Percentiles rank a stretch among this genome's conserved stretches.
phyloP scores from a whole-genome alignment of 192 early-diverging fungal genomes.

The Entomortierella parvispora region DNA sequence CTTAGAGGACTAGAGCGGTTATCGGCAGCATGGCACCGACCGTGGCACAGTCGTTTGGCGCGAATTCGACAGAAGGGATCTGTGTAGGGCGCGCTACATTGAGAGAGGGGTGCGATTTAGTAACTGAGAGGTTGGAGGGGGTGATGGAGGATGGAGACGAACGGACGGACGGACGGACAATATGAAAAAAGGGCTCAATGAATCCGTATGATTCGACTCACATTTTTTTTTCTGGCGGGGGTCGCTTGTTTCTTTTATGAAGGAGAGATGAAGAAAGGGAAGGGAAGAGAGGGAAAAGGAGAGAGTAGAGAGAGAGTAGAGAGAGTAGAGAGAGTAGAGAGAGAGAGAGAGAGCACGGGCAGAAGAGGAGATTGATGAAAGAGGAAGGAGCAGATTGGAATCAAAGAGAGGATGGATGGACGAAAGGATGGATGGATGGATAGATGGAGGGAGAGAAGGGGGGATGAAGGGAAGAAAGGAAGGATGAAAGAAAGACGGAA shows the following conservation, averaged over 20 bases:
- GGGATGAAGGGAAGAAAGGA: not conserved
- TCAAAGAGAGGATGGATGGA: slow-evolving; percentile 2
- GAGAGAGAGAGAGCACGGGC: not conserved
- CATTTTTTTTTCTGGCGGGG: not conserved
- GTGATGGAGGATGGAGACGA: not conserved
- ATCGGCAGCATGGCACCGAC: too few species aligned
- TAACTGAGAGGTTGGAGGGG: too few species aligned
- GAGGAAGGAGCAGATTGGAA: not conserved
- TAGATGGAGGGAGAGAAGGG: not conserved
- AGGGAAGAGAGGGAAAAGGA: not conserved
- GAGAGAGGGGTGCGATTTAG: not conserved
- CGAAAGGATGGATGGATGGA: slow-evolving; percentile 13
- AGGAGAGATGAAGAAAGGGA: not conserved
- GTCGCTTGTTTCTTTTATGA: not conserved
- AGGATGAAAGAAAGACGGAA: not conserved
- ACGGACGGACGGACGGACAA: not conserved
- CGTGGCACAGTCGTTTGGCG: too few species aligned
- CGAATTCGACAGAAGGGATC: too few species aligned
- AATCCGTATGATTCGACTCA: too few species aligned
- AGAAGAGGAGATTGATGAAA: not conserved
- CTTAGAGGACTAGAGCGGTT: too few species aligned
- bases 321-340: not conserved
- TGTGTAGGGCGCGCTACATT: not conserved
- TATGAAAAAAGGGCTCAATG: not conserved
- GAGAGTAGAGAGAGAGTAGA: not conserved